Conservation (phyloP, 345 rosid genomes). For the Acer campestre region DNA sequence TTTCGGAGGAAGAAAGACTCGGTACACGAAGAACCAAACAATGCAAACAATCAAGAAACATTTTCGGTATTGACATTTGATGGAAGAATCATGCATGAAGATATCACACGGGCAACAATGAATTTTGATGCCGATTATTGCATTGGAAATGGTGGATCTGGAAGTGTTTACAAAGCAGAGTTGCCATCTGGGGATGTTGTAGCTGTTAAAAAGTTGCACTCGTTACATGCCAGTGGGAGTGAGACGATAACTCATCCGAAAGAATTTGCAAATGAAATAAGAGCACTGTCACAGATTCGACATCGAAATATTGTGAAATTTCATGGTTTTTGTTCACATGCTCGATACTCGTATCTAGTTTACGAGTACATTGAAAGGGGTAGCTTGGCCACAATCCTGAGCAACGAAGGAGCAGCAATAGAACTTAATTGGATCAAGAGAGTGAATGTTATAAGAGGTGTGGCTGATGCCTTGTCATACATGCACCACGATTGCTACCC, state of each 20-base stretch:
- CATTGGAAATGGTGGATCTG: slow-evolving; percentile 24
- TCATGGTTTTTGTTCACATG: slow-evolving; percentile 6
- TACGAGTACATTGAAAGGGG: slow-evolving; percentile 24
- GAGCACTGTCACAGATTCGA: slow-evolving; percentile 17
- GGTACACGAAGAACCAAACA: too few species aligned
- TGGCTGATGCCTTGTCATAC: slow-evolving; percentile 23
- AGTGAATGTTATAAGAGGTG: slow-evolving; percentile 17
- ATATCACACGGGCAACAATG: slow-evolving; percentile 17
- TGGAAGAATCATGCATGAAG: slow-evolving; percentile 17
- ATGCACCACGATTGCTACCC: slow-evolving; percentile 29
- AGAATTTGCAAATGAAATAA: slow-evolving; percentile 11
- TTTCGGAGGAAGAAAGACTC: background rate
- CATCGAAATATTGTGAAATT: background rate
- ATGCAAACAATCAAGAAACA: background rate
- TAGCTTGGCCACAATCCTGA: slow-evolving; percentile 5
- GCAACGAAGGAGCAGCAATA: background rate
- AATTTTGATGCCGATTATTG: slow-evolving; percentile 16
- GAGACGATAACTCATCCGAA: background rate
- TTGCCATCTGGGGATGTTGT: slow-evolving; percentile 4
- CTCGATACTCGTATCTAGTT: slow-evolving; percentile 5
- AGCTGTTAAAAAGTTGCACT: slow-evolving; percentile 19
- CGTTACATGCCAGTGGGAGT: background rate
- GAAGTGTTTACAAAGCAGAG: background rate
- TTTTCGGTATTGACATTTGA: slow-evolving; percentile 7
- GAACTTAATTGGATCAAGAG: slow-evolving; percentile 20